A percentile compares a stretch with the other conserved stretches of the same genome.
phyloP scores from a whole-genome alignment of 352 stramenopile species.

The Phytophthora syringae region DNA sequence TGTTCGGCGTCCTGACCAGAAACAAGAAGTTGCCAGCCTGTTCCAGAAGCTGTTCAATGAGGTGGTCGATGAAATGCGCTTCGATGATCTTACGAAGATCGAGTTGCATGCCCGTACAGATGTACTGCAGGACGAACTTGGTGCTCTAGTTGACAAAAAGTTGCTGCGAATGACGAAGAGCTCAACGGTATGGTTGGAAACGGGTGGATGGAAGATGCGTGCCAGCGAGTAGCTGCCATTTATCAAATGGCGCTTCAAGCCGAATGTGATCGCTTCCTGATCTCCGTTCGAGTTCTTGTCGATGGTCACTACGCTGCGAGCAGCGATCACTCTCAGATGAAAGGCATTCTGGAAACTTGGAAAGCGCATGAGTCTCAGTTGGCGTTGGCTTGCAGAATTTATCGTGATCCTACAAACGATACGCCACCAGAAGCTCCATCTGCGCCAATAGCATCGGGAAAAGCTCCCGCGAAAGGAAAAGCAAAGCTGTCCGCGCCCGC shows the following conservation, averaged over 20 bases:
- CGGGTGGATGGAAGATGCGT: constrained; percentile 67
- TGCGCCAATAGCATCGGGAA: constrained; percentile 22
- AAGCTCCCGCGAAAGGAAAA: constrained; percentile 47
- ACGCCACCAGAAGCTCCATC: constrained; percentile 19
- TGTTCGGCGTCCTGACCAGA: constrained; percentile 64
- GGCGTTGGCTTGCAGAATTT: constrained; percentile 50
- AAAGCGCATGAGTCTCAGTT: constrained; percentile 27
- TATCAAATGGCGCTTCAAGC: constrained; percentile 69
- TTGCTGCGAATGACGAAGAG: constrained; percentile 49
- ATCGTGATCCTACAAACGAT: constrained; percentile 39
- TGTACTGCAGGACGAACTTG: constrained; percentile 73
- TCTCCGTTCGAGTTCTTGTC: constrained; percentile 61
- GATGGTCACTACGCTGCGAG: constrained; percentile 61
- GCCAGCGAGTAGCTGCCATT: constrained; percentile 45
- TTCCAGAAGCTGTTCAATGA: constrained; percentile 84
- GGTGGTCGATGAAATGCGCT: constrained; percentile 86
- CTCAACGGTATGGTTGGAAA: constrained; percentile 51
- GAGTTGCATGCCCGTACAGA: constrained; percentile 83
- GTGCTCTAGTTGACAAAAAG: constrained; percentile 52
- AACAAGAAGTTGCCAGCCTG: constrained; percentile 64
- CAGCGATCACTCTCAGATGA: constrained; percentile 36
- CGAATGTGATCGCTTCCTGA: constrained; percentile 77
- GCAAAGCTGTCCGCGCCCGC: constrained; percentile 35
- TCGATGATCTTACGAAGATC: constrained; percentile 78
- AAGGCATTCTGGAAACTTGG: constrained; percentile 40